Evolutionary conservation across 805 yeast genomes (phyloP).

Genomic region (Ogataea wickerhamii): DNA sequence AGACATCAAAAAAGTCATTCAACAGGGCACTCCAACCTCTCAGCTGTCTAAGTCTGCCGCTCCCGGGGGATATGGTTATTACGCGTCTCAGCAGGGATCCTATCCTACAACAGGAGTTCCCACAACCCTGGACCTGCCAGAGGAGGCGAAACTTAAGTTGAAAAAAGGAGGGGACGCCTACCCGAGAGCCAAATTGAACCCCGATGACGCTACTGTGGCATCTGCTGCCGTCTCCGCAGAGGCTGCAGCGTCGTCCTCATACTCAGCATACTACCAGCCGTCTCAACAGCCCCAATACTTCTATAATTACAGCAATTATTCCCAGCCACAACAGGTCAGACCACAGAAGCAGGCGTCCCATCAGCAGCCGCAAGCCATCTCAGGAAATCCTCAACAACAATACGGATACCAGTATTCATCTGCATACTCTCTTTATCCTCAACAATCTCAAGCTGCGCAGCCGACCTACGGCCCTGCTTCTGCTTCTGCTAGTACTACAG

Average conservation of each 20-base stretch:
- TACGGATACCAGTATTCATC: conserved; percentile 3
- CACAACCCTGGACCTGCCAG: background rate
- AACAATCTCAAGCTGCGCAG: conserved; percentile 8
- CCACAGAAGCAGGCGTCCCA: conserved; percentile 5
- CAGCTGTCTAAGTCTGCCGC: conserved; percentile 19
- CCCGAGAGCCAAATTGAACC: background rate
- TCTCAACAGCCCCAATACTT: conserved; percentile 6
- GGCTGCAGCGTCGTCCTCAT: too few relatives aligned
- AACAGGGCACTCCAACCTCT: conserved; percentile 35
- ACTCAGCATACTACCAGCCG: background rate
- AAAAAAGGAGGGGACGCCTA: background rate
- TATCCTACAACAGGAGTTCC: conserved; percentile 5
- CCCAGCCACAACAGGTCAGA: conserved; percentile 5
- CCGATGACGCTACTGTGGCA: background rate
- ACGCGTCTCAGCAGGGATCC: conserved; percentile 12
- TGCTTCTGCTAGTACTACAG: conserved; percentile 9
- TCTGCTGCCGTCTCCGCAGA: too few relatives aligned
- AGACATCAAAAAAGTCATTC: conserved; percentile 51
- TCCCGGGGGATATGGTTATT: conserved; percentile 11
- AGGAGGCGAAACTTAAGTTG: conserved; percentile 7
- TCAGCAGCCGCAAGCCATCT: conserved; percentile 1
- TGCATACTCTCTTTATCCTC: conserved; percentile 5
- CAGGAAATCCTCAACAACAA: conserved; percentile 10
- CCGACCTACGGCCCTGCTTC: conserved; percentile 6
- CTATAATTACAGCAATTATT: conserved; percentile 4